Percentiles rank a stretch among this genome's conserved stretches.
phyloP scores from a whole-genome alignment of 2,329 filamentous ascomycete genomes.

The Epichloe amarillans region DNA sequence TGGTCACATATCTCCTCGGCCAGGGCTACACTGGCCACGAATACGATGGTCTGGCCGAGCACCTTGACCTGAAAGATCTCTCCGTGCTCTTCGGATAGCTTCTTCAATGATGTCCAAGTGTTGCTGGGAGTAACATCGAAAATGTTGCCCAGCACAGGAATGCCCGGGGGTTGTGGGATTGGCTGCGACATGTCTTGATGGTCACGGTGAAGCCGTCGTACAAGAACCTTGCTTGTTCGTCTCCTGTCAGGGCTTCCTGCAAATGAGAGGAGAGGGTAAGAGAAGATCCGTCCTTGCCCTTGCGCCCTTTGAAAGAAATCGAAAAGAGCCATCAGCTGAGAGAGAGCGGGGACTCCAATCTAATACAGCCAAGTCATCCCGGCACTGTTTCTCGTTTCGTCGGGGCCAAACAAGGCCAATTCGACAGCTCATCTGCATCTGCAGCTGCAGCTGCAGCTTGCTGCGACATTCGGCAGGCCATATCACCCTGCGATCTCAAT shows the following conservation, averaged over 20 bases:
- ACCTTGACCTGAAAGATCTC: conserved; percentile 27
- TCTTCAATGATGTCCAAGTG: conserved; percentile 24
- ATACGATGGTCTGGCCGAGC: conserved; percentile 22
- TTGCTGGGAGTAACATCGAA: conserved; percentile 22
- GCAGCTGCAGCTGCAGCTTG: neutral
- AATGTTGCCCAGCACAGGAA: conserved; percentile 25
- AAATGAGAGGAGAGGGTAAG: no score
- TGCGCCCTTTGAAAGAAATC: neutral
- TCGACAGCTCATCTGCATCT: neutral
- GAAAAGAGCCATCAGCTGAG: neutral
- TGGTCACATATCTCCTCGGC: conserved; percentile 38
- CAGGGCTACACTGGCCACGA: conserved; percentile 34
- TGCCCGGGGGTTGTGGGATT: conserved; percentile 21
- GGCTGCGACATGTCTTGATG: conserved; percentile 17
- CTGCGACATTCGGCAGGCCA: neutral
- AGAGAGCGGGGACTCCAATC: neutral
- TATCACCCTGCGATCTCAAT: neutral
- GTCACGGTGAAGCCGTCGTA: no score
- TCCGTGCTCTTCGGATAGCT: conserved; percentile 21
- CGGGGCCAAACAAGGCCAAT: neutral
- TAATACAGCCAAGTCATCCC: neutral
- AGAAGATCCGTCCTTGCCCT: neutral
- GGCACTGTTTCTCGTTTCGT: neutral
- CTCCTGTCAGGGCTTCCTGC: neutral
- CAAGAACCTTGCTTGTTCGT: neutral